phyloP scores from a whole-genome alignment of 177 flowering plant genomes.

The Vitis hybrid region DNA sequence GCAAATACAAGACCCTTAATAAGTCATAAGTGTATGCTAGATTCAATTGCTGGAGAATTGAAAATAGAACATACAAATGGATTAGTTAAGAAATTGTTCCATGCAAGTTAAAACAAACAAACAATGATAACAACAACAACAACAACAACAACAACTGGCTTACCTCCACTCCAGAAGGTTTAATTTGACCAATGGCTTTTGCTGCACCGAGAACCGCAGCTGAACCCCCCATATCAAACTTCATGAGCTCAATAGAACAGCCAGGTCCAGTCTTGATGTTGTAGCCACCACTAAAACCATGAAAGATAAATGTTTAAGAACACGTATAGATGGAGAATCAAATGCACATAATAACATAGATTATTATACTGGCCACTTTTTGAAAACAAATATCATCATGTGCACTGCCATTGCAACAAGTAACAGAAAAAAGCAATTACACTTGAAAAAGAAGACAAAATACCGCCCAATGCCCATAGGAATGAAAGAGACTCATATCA shows the following conservation, averaged over 20 bases:
- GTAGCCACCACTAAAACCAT: constrained; percentile 90
- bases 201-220: constrained; percentile 98
- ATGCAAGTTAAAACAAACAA: background rate
- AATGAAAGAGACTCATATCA: too few relatives aligned
- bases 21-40: background rate
- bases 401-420: background rate
- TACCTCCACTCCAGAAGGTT: constrained; percentile 96
- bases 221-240: constrained; percentile 97
- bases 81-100: background rate
- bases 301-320: constrained; percentile 8
- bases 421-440: too few relatives aligned
- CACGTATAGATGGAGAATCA: background rate
- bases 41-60: background rate
- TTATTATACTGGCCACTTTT: background rate
- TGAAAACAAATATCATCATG: background rate
- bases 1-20: constrained; percentile 16
- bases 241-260: constrained; percentile 87
- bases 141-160: constrained; percentile 10
- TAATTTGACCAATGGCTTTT: constrained; percentile 91
- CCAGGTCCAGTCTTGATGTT: constrained; percentile 97
- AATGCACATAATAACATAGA: background rate
- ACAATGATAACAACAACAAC: background rate
- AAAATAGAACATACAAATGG: background rate
- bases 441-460: too few relatives aligned
- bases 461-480: too few relatives aligned